Evolutionary conservation across 2,329 filamentous ascomycete genomes (phyloP), one percentile per base, ranked within the genome.

Genomic region (Lachnellula occidentalis): DNA sequence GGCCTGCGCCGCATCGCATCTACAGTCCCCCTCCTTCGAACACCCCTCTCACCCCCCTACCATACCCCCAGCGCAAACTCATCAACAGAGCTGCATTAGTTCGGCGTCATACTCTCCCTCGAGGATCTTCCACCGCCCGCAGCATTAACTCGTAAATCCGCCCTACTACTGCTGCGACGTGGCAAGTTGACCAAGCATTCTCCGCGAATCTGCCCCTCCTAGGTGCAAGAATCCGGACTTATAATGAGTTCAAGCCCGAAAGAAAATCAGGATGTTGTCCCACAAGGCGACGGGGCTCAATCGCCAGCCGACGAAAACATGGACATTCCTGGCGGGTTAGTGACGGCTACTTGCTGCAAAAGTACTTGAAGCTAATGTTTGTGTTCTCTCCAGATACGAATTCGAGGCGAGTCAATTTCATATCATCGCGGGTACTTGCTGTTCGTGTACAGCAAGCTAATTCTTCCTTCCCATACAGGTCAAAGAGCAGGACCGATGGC

Each of bases 401-500:
- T 46, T 46, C n/a, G 43, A 46, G 27, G 43, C 8, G 11, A 46
- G 21, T n/a, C 7, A 15, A 41, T n/a, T 15, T 41, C 27, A 12
- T 12, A 43, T 12, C 11, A n/a, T 22, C 21, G 12, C 41, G 15
- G 41, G 17, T 43, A 21, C 41, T 43, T 43, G 41, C 41, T 43
- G 17, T 17, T 43, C 21, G 12, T 14, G 41, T 43, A 43, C 41
- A 17, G n/a, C 15, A 43, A 6, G 41, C 41, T 43, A 43, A 43
- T 22, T 19, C 19, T n/a, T 43, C 41, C n/a, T 11, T 22, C 41
- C 19, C 41, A 43, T 43, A 21, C 12, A 21, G 37, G 36, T 39
- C 36, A 39, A 39, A 17, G 36, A 39, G 36, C 41, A 43, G 77
- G 94, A 99, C 77, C 82, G 94, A 81, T 99, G 94, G 94, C 83